A percentile compares a stretch with the other conserved stretches of the same genome.
phyloP scores from a whole-genome alignment of 148 eudicot species.

The Rhododendron mucronatum region DNA sequence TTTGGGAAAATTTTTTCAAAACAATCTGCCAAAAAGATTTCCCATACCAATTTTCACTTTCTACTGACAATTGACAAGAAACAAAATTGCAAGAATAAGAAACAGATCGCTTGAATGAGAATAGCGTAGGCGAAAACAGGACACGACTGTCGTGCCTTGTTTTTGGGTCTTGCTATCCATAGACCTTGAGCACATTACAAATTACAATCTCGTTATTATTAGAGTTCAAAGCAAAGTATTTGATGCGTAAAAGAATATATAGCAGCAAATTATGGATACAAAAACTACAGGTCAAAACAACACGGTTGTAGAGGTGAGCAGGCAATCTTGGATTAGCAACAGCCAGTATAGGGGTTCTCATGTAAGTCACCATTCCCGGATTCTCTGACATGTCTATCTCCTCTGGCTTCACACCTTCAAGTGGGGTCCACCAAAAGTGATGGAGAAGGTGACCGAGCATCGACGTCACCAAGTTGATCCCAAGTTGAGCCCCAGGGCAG shows the following conservation, averaged over 20 bases:
- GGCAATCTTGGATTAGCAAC: constrained; percentile 65
- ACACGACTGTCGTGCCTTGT: not conserved
- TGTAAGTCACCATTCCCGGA: constrained; percentile 77
- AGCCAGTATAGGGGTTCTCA: constrained; percentile 61
- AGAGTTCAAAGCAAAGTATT: not conserved
- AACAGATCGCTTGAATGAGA: not conserved
- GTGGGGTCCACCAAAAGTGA: constrained; percentile 64
- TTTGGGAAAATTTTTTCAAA: too few relatives aligned
- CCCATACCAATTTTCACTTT: too few relatives aligned
- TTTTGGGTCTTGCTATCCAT: not conserved
- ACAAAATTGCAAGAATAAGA: too few relatives aligned
- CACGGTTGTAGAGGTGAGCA: constrained; percentile 54
- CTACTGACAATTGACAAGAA: too few relatives aligned
- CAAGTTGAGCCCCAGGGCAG: constrained; percentile 84
- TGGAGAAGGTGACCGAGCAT: constrained; percentile 81
- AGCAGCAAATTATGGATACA: not conserved
- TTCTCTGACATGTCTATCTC: constrained; percentile 67
- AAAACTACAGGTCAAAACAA: constrained; percentile 17
- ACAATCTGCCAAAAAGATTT: too few relatives aligned
- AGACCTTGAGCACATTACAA: not conserved
- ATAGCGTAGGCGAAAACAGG: not conserved
- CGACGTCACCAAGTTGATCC: constrained; percentile 67
- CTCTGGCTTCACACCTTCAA: constrained; percentile 47
- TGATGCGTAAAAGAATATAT: not conserved
- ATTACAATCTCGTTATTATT: not conserved